Evolutionary conservation across 495 filamentous ascomycete genomes (phyloP).

Genomic region (Xylaria sp.): DNA sequence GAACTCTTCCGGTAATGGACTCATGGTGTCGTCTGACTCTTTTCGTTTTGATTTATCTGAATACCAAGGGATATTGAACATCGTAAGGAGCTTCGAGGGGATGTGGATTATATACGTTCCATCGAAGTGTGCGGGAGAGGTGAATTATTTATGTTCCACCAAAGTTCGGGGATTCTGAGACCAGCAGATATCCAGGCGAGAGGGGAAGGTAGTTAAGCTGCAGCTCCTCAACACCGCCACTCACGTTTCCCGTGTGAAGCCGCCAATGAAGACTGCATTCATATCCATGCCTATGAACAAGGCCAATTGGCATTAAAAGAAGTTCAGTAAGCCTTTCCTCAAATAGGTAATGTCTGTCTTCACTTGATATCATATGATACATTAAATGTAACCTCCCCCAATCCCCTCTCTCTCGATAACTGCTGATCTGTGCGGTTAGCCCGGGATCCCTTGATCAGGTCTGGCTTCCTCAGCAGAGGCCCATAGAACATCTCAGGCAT

Average conservation of each 20-base stretch:
- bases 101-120: slow-evolving; percentile 35
- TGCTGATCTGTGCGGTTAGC: background rate
- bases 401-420: slow-evolving; percentile 24
- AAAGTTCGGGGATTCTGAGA: slow-evolving; percentile 17
- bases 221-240: slow-evolving; percentile 16
- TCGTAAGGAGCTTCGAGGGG: slow-evolving; percentile 30
- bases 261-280: slow-evolving; percentile 29
- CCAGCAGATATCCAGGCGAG: slow-evolving; percentile 33
- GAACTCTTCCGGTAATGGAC: slow-evolving; percentile 69
- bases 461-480: background rate
- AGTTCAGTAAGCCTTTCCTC: slow-evolving; percentile 26
- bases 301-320: slow-evolving; percentile 25
- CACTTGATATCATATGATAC: slow-evolving; percentile 38
- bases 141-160: slow-evolving; percentile 36
- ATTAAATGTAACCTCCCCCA: slow-evolving; percentile 38
- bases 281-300: slow-evolving; percentile 12
- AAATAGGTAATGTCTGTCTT: slow-evolving; percentile 32
- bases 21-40: slow-evolving; percentile 41
- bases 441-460: slow-evolving; percentile 2
- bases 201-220: slow-evolving; percentile 31
- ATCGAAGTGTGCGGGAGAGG: slow-evolving; percentile 23
- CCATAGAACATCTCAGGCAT: background rate
- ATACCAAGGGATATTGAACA: slow-evolving; percentile 23
- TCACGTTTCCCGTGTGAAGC: slow-evolving; percentile 19
- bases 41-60: slow-evolving; percentile 21